Base-by-base conservation (phyloP, 768 basidiomycete species). In the Leccinum variicolor region DNA sequence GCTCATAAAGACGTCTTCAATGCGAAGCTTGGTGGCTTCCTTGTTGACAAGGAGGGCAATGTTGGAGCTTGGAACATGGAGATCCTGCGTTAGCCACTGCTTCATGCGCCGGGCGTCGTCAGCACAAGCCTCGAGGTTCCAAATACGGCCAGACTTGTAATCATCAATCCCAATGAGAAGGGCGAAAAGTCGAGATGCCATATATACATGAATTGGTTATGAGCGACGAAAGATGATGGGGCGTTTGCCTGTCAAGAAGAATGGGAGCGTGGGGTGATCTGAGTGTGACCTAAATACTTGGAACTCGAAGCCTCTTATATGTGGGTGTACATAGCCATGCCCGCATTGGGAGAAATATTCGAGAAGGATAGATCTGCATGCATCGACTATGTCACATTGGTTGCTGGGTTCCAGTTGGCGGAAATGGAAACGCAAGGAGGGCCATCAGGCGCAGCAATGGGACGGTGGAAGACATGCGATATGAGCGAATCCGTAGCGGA, bases 151-250 rank as follows among this genome's bases (percentile, higher is more conserved):
- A 9, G 84, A 85, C 69, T 85, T 81, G 75, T 89, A 89, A 63
- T 76, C 75, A 73, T 89, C 85, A 60, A 89, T 81, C 43, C 87
- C 87, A 59, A 89, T 77, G 61, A 89, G 74, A 56, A 89, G 79
- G 1, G 85, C 85, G 62, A 86, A 89, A 43, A 86, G 72, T 19
- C 79, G 82, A 43, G 76, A 64, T 17, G 72, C 65, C 76, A 82
- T 80, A 62, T 70, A 61, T 53, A 26, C 52, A 57, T 49, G 43
- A 39, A 59, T 52, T 61, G 55, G 62, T 43, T 58, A 52, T 26
- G 60, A 28, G 31, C 1, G 50, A 34, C 17, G 48, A 33, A 43
- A 21, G 47, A 55, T 33, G 52, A 57, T 28, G 21, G 36, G 29
- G 55, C 21, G 23, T 59, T 55, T 23, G 50, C 71, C 58, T 58